phyloP scores from a whole-genome alignment of 148 eudicot species.

The Hydrangea macrophylla region DNA sequence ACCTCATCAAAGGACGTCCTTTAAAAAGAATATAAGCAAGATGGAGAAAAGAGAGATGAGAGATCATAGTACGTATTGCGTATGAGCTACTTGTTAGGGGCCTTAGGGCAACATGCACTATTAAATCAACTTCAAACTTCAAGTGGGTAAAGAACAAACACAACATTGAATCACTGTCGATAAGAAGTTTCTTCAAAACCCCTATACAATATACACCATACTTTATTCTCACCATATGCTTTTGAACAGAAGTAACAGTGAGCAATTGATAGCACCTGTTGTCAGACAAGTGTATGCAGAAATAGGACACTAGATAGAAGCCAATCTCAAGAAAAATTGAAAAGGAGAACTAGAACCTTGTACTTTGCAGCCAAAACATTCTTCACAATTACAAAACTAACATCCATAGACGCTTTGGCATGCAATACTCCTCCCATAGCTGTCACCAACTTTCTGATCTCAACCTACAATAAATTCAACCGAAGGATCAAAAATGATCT shows the following conservation, averaged over 20 bases:
- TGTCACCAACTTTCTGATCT: slow-evolving; percentile 63
- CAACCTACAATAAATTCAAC: slow-evolving; percentile 46
- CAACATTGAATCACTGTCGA: too few species aligned
- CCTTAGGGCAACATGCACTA: too few species aligned
- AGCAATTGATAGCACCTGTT: too few species aligned
- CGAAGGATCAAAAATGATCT: background rate
- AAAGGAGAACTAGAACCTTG: slow-evolving; percentile 47
- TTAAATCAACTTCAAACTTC: too few species aligned
- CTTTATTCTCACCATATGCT: too few species aligned
- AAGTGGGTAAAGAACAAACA: too few species aligned
- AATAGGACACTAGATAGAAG: background rate
- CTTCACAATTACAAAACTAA: slow-evolving; percentile 88
- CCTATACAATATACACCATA: too few species aligned
- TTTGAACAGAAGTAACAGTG: too few species aligned
- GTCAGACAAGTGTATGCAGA: background rate
- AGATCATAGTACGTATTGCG: slow-evolving; percentile 2
- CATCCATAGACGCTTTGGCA: slow-evolving; percentile 64
- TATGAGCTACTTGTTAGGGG: background rate
- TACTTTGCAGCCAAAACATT: slow-evolving; percentile 87
- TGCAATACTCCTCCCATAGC: slow-evolving; percentile 86
- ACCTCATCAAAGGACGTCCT: background rate
- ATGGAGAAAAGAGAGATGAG: background rate
- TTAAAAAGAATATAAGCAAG: slow-evolving; percentile 4
- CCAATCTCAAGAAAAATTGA: slow-evolving; percentile 4
- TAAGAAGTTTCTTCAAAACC: too few species aligned